phyloP scores from a whole-genome alignment of 148 eudicot species.

The Euryodendron excelsum region DNA sequence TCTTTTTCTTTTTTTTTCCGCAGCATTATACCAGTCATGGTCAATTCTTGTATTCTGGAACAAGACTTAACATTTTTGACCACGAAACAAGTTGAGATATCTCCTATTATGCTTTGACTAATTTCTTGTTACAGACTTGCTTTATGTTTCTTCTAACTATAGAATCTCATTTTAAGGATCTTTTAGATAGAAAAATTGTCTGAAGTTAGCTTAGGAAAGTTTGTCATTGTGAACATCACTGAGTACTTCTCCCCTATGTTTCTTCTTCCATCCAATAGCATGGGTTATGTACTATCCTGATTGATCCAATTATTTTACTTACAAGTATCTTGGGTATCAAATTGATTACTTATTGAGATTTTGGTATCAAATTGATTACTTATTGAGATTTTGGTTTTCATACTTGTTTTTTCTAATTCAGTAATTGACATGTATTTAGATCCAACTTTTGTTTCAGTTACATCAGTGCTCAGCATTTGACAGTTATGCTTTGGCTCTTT shows the following conservation, averaged over 20 bases:
- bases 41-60: not conserved
- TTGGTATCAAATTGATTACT: not conserved
- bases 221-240: not conserved
- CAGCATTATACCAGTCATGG: not conserved
- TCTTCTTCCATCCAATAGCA: slow-evolving; percentile 1
- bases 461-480: slow-evolving; percentile 1
- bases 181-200: no score
- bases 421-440: slow-evolving; percentile 3
- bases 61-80: not conserved
- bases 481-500: slow-evolving; percentile 1
- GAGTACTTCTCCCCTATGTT: not conserved
- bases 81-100: not conserved
- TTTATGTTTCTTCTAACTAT: not conserved
- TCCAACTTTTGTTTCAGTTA: not conserved
- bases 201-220: not conserved
- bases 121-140: not conserved
- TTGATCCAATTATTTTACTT: not conserved
- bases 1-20: not conserved
- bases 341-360: no score
- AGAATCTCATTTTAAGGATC: not conserved
- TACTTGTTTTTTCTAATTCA: not conserved
- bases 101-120: not conserved
- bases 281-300: not conserved
- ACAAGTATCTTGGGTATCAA: not conserved
- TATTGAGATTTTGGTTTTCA: not conserved